Evolutionary conservation across 306 rosid genomes (phyloP), one percentile per base, ranked within the genome.

Genomic region (Rosa rugosa): DNA sequence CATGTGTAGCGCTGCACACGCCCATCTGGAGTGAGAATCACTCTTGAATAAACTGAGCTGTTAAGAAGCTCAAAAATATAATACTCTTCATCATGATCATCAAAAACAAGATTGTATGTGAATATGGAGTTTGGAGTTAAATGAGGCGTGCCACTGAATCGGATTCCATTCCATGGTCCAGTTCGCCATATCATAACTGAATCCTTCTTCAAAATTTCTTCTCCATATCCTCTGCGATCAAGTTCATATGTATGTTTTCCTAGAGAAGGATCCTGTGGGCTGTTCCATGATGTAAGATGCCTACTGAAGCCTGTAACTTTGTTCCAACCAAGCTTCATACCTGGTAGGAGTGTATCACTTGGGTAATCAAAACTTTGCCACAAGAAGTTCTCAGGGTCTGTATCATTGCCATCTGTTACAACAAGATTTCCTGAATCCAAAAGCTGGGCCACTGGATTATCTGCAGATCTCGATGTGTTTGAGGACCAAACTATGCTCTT

Each of bases 231-330:
- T 3, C 57, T 16, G 50, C 25, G 75, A 41, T 41, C 47, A 23
- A 78, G 34, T 17, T 75, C 66, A 22, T 59, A 75, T 42, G 76
- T 69, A 34, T 75, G 56, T 0, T 46, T 8, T 18, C 80, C 75
- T 4, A 69, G 68, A 31, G 42, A 63, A 63, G 69, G 69, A 63
- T 63, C 69, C n/a, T 63, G 69, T 18, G 59, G 11, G 18, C 67
- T 70, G 46, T 50, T 81, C 84, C 84, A 81, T 20, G 84, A 45
- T 8, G 77, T 41, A 31, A 75, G 13, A 59, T 11, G 25, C 67
- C 77, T 7, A 0, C 8, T 69, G 10, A 57, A 62, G 34, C 78
- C 74, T 7, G 77, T 71, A 25, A 27, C 44, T 18, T 22, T n/a
- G 47, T 63, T 62, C 75, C 80, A 64, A 34, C 80, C 80, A 10